Evolutionary conservation across 257 asterid species (phyloP).

Genomic region (Solanum piurae): DNA sequence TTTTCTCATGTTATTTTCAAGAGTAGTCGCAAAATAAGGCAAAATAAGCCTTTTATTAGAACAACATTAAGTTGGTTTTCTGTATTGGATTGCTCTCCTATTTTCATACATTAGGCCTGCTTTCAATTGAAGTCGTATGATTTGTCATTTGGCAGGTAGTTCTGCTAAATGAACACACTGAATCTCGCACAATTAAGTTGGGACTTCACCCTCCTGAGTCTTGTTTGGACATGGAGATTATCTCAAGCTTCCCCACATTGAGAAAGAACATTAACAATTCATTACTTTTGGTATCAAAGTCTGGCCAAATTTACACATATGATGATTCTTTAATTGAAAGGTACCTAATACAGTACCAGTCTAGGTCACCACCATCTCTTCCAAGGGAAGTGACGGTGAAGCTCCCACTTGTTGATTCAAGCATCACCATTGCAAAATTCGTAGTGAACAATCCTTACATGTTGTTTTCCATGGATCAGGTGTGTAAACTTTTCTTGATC

Average conservation of each 20-base stretch:
- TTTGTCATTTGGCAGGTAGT: conserved; percentile 56
- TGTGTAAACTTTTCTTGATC: conserved; percentile 9
- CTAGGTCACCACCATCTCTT: conserved; percentile 68
- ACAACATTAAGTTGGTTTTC: background rate
- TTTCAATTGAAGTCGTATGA: background rate
- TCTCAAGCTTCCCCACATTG: conserved; percentile 40
- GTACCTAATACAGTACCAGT: conserved; percentile 60
- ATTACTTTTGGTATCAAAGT: conserved; percentile 66
- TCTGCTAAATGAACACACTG: conserved; percentile 64
- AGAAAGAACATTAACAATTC: conserved; percentile 37
- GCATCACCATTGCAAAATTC: conserved; percentile 50
- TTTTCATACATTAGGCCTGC: background rate
- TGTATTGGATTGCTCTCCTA: background rate
- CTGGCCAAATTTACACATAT: conserved; percentile 48
- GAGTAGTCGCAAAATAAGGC: background rate
- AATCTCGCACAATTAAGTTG: conserved; percentile 67
- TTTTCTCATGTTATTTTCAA: background rate
- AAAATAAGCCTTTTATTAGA: background rate
- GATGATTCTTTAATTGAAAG: conserved; percentile 65
- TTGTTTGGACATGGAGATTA: conserved; percentile 53
- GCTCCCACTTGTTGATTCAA: conserved; percentile 74
- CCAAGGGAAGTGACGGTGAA: conserved; percentile 58
- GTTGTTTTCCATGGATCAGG: conserved; percentile 45
- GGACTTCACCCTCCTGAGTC: conserved; percentile 62
- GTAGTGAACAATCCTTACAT: conserved; percentile 43